Percentiles rank a stretch among this genome's conserved stretches.
phyloP scores from a whole-genome alignment of 2,329 filamentous ascomycete genomes.

The Microcyclosporella mali region DNA sequence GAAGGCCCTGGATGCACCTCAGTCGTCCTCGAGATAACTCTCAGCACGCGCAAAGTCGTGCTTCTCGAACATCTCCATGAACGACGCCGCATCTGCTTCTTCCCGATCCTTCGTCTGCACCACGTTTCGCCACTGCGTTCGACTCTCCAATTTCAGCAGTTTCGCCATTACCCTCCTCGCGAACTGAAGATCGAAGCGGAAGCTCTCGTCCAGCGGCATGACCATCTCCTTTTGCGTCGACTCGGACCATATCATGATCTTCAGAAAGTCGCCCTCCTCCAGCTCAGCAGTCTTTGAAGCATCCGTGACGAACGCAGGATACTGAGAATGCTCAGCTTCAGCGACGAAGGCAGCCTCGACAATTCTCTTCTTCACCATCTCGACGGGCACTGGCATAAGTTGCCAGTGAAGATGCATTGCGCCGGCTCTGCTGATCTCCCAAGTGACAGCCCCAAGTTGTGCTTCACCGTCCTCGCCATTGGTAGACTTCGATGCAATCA shows the following conservation, averaged over 20 bases:
- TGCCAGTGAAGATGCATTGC: slow-evolving; percentile 95
- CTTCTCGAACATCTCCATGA: slow-evolving; percentile 73
- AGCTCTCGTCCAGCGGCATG: slow-evolving; percentile 67
- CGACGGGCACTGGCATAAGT: slow-evolving; percentile 67
- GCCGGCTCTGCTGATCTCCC: slow-evolving; percentile 76
- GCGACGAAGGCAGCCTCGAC: slow-evolving; percentile 86
- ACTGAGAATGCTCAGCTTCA: slow-evolving; percentile 69
- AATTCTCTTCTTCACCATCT: slow-evolving; percentile 63
- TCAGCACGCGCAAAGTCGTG: slow-evolving; percentile 97
- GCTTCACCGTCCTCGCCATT: slow-evolving; percentile 36
- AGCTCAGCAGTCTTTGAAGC: slow-evolving; percentile 19
- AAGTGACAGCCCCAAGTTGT: slow-evolving; percentile 75
- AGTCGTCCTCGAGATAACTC: too few species aligned
- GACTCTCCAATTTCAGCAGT: slow-evolving; percentile 68
- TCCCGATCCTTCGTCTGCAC: slow-evolving; percentile 73
- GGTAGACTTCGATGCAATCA: slow-evolving; percentile 50
- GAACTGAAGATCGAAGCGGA: slow-evolving; percentile 86
- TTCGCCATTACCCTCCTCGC: slow-evolving; percentile 83
- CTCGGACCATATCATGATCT: slow-evolving; percentile 35
- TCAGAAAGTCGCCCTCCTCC: slow-evolving; percentile 30
- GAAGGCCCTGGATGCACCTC: too few species aligned
- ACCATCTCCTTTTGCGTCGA: slow-evolving; percentile 56
- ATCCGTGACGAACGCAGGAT: slow-evolving; percentile 46
- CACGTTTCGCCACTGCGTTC: slow-evolving; percentile 82
- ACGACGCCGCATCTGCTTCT: slow-evolving; percentile 66